Evolutionary conservation across 805 yeast genomes (phyloP).

Genomic region (Zygotorulaspora florentina): DNA sequence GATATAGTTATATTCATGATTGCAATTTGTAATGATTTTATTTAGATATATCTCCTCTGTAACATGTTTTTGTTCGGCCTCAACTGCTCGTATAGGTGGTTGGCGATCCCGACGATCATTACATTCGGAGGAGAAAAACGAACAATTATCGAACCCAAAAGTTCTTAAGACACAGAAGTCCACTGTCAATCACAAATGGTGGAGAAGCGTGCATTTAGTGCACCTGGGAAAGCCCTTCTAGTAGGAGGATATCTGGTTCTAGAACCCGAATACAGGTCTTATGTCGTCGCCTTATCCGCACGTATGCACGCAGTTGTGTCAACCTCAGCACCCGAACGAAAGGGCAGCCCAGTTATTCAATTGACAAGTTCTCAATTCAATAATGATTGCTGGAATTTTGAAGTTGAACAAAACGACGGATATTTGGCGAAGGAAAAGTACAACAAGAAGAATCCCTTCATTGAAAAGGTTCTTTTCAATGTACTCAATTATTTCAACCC

Average conservation of each 20-base stretch:
- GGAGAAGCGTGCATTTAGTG: constrained; percentile 57
- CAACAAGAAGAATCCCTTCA: constrained; percentile 61
- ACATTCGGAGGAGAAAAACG: too few relatives aligned
- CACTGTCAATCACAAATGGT: constrained; percentile 1
- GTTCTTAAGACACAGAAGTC: not conserved
- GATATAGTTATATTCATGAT: too few relatives aligned
- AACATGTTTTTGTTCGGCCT: too few relatives aligned
- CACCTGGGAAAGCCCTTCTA: constrained; percentile 91
- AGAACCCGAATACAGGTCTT: constrained; percentile 68
- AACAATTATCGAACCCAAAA: not conserved
- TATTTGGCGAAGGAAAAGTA: constrained; percentile 30
- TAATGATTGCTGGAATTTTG: constrained; percentile 65
- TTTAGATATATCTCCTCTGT: too few relatives aligned
- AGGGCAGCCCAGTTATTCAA: constrained; percentile 32
- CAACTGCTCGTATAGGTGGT: too few relatives aligned
- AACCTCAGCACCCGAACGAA: constrained; percentile 6
- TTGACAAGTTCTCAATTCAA: constrained; percentile 75
- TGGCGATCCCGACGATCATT: too few relatives aligned
- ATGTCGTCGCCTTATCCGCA: constrained; percentile 82
- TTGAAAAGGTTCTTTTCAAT: constrained; percentile 56
- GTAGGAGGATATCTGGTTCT: constrained; percentile 95
- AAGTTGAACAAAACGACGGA: constrained; percentile 23
- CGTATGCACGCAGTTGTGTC: constrained; percentile 75
- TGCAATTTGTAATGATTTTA: too few relatives aligned
- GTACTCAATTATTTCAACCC: constrained; percentile 51